Base-by-base conservation (phyloP, 208 protist species). In the Naegleria fowleri region DNA sequence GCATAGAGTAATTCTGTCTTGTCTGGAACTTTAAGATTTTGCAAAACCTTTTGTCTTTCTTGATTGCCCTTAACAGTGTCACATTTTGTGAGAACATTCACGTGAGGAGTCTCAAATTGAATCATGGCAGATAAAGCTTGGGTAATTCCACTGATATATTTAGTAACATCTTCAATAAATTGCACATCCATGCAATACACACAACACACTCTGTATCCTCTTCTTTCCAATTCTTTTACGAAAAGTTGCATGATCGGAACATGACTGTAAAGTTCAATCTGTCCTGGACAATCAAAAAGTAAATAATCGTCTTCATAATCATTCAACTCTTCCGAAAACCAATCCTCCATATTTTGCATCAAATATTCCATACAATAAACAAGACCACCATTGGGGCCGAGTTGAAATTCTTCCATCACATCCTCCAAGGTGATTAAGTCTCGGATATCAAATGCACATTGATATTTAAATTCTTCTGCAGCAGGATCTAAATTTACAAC, bases 401-500 rank as follows among this genome's bases (percentile, higher is more conserved):
- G 95, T 4, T 94, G 94, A 41, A 97, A 96, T 5, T 95, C 95
- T 91, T 96, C 95, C 96, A 98, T 97, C 25, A 94, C 96, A 75
- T 98, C 96, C 36, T 99, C 96, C 22, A 99, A 93, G 15, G 95
- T 96, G 38, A 99, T 97, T 7, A 99, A 94, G 25, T 99, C 96
- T 11, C 95, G 94, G 36, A 99, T 95, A 93, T 99, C 97, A 13
- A 59, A n/a, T 43, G 22, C 16, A 90, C 6, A 58, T 29, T 16
- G 38, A 90, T 76, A 90, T 39, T 39, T 48, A 67, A 22, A 67
- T 29, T 67, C 55, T 29, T 67, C 98, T 90, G 98, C 98, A 7
- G 98, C 98, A 5, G 99, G 99, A 93, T 99, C 99, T 75, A 99
- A 95, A 95, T 99, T 99, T 43, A 98, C 95, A n/a, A 99, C 94